Percentiles rank a stretch among this genome's conserved stretches.
Conservation (phyloP, 2,329 filamentous ascomycete genomes). For the Fusarium torreyae region DNA sequence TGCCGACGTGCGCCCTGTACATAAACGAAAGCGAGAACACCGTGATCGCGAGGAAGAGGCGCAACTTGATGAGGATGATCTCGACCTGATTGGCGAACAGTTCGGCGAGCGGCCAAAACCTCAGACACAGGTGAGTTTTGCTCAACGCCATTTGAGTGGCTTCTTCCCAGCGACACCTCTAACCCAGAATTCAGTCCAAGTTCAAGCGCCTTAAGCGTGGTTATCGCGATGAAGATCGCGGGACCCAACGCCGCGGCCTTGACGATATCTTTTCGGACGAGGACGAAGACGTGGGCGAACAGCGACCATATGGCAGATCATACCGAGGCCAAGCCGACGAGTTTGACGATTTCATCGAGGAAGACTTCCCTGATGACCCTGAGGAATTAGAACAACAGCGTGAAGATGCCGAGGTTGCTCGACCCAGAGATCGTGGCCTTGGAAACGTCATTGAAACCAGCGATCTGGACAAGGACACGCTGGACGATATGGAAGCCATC, state of each 20-base stretch:
- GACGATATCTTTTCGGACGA: conserved; percentile 97
- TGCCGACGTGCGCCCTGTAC: conserved; percentile 65
- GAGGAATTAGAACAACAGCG: conserved; percentile 80
- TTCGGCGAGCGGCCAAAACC: conserved; percentile 75
- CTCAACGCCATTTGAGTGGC: background rate
- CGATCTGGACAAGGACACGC: conserved; percentile 89
- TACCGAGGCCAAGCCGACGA: conserved; percentile 80
- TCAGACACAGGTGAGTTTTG: conserved; percentile 76
- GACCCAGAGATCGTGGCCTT: conserved; percentile 80
- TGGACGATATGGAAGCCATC: conserved; percentile 96
- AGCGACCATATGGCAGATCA: conserved; percentile 65
- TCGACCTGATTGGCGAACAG: conserved; percentile 92
- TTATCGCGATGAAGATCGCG: conserved; percentile 79
- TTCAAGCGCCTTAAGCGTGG: conserved; percentile 98
- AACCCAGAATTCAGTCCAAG: conserved; percentile 73
- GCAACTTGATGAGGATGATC: conserved; percentile 93
- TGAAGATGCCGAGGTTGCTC: conserved; percentile 90
- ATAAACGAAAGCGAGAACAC: conserved; percentile 82
- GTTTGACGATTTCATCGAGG: conserved; percentile 96
- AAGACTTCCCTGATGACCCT: conserved; percentile 92
- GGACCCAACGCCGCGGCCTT: conserved; percentile 78
- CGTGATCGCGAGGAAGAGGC: conserved; percentile 87
- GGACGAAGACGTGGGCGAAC: conserved; percentile 79
- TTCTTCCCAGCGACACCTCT: conserved; percentile 4
- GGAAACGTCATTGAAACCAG: conserved; percentile 82